Conservation (phyloP, 208 protist species). For the Angomonas ambiguus region DNA sequence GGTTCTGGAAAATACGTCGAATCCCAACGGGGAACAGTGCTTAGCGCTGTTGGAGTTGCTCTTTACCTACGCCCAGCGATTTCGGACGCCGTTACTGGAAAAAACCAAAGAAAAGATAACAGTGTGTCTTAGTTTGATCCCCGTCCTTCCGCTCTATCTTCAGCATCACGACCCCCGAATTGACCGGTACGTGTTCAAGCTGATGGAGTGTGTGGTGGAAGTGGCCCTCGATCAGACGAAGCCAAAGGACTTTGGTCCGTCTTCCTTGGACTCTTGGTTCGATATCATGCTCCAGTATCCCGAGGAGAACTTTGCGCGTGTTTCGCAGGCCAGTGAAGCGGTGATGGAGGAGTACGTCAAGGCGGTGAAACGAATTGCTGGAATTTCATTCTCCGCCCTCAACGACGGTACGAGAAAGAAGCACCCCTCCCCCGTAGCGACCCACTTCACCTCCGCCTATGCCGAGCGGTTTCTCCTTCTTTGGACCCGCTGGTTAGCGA, state of each 20-base stretch:
- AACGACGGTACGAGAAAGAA: conserved; percentile 73
- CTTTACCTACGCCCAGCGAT: conserved; percentile 71
- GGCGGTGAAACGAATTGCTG: conserved; percentile 80
- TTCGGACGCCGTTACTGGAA: conserved; percentile 52
- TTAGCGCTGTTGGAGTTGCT: conserved; percentile 62
- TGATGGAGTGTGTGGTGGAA: conserved; percentile 74
- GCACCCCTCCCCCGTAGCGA: conserved; percentile 62
- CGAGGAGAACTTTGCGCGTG: conserved; percentile 49
- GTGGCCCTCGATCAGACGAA: conserved; percentile 45
- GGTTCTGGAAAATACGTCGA: conserved; percentile 14
- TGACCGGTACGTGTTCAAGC: conserved; percentile 66
- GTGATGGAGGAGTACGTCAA: conserved; percentile 63
- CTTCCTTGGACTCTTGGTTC: conserved; percentile 59
- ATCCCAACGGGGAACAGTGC: conserved; percentile 15
- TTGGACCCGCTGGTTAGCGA: conserved; percentile 73
- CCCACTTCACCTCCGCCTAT: conserved; percentile 43
- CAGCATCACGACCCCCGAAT: conserved; percentile 67
- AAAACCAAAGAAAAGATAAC: conserved; percentile 42
- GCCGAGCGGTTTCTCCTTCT: conserved; percentile 45
- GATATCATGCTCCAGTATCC: conserved; percentile 52
- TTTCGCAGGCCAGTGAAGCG: conserved; percentile 33
- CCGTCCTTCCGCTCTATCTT: conserved; percentile 49
- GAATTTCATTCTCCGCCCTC: conserved; percentile 66
- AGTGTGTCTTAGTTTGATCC: conserved; percentile 36
- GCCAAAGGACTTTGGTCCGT: conserved; percentile 15